These are phyloP conservation scores for Dactylellina leptospora DNA, from an alignment of 2,329 filamentous ascomycete species.

Conservation along the genomic window DNA sequence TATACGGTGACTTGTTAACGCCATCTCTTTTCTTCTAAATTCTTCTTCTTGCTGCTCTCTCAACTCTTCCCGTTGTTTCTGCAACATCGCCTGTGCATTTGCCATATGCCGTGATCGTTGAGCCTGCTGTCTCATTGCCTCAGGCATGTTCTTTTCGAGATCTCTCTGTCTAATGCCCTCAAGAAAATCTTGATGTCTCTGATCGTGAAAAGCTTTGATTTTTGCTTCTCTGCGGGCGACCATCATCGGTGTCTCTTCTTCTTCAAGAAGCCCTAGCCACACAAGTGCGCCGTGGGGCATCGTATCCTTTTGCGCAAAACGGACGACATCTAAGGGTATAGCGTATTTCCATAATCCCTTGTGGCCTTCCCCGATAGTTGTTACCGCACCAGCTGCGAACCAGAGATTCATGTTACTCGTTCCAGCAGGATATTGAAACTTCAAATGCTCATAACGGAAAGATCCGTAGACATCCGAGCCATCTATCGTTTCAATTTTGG, in stretches of 20 bases:
- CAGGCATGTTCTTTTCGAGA: slow-evolving; percentile 63
- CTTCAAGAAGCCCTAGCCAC: slow-evolving; percentile 65
- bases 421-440: slow-evolving; percentile 52
- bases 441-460: slow-evolving; percentile 59
- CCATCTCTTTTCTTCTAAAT: slow-evolving; percentile 40
- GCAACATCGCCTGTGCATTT: slow-evolving; percentile 35
- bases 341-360: slow-evolving; percentile 71
- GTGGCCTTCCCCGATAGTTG: slow-evolving; percentile 67
- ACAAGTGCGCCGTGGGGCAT: slow-evolving; percentile 70
- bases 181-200: slow-evolving; percentile 60
- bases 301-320: slow-evolving; percentile 65
- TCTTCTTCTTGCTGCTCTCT: slow-evolving; percentile 47
- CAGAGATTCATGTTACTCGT: slow-evolving; percentile 63
- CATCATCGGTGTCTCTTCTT: slow-evolving; percentile 66
- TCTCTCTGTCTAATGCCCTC: slow-evolving; percentile 62
- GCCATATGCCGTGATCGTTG: slow-evolving; percentile 60
- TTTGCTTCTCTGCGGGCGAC: slow-evolving; percentile 61
- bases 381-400: slow-evolving; percentile 67
- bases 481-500: slow-evolving; percentile 45
- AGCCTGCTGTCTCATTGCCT: slow-evolving; percentile 62
- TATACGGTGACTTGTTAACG: slow-evolving; percentile 59
- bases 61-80: slow-evolving; percentile 38
- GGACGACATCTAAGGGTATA: slow-evolving; percentile 66
- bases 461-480: slow-evolving; percentile 60
- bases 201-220: slow-evolving; percentile 59